Evolutionary conservation across 163 green algal species (phyloP).

Genomic region (Trebouxia gelatinosa): DNA sequence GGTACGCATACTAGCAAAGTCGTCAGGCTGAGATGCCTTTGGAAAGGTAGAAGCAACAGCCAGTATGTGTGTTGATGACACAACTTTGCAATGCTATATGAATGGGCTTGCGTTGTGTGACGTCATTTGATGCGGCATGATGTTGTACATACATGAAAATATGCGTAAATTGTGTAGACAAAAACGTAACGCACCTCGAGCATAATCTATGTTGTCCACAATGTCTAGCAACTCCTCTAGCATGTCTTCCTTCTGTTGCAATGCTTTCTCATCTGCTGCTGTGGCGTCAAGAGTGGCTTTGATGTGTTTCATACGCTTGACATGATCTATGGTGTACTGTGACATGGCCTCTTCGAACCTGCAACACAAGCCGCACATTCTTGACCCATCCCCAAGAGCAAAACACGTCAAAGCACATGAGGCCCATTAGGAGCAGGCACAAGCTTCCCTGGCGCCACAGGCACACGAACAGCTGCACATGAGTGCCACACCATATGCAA

Average conservation of each 20-base stretch:
- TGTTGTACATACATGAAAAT: no score
- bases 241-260: conserved; percentile 60
- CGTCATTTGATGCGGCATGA: no score
- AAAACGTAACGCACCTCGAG: conserved; percentile 44
- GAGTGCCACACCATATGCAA: not conserved
- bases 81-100: no score
- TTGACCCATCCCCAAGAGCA: not conserved
- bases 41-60: no score
- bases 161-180: no score
- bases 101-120: no score
- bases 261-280: conserved; percentile 7
- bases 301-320: conserved; percentile 72
- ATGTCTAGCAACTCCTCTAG: conserved; percentile 79
- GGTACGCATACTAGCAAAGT: no score
- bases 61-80: no score
- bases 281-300: conserved; percentile 51
- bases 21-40: no score
- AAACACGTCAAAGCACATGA: not conserved
- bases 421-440: no score
- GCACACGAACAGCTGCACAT: not conserved
- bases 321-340: conserved; percentile 59
- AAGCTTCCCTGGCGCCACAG: not conserved
- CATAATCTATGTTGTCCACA: conserved; percentile 69
- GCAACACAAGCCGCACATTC: conserved; percentile 19
- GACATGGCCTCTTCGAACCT: conserved; percentile 67